Evolutionary conservation across 2,329 filamentous ascomycete genomes (phyloP).

Genomic region (Botryotinia convoluta): DNA sequence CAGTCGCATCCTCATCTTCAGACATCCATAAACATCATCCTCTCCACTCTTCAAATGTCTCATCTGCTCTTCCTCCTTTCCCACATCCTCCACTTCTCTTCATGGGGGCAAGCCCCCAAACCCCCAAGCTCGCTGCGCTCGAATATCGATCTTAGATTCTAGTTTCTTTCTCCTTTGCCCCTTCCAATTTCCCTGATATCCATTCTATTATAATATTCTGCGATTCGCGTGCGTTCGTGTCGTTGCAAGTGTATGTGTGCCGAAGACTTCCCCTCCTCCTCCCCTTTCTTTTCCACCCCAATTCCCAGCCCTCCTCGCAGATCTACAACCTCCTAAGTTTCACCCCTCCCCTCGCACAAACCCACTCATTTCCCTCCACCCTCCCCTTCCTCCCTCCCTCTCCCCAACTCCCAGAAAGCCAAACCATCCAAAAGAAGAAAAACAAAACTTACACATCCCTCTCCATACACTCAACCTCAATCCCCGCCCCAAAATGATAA

Average conservation of each 20-base stretch:
- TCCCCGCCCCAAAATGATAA: constrained; percentile 64
- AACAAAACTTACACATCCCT: constrained; percentile 64
- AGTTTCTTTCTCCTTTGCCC: background rate
- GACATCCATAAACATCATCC: background rate
- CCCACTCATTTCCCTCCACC: background rate
- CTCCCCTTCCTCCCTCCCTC: background rate
- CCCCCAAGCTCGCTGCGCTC: constrained; percentile 9
- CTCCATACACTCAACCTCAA: constrained; percentile 71
- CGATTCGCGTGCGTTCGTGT: constrained; percentile 45
- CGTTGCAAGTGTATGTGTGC: constrained; percentile 77
- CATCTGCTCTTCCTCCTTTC: background rate
- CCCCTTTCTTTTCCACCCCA: background rate
- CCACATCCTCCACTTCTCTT: no score
- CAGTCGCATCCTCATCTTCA: background rate
- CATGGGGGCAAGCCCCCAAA: constrained; percentile 10
- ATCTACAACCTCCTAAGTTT: no score
- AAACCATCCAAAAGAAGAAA: background rate
- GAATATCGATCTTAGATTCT: background rate
- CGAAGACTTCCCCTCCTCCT: background rate
- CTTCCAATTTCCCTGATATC: background rate
- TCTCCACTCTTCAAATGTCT: background rate
- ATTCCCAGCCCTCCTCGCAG: background rate
- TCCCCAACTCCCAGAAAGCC: background rate
- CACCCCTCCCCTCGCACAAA: no score
- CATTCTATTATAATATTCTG: background rate